These are phyloP conservation scores for Phaseolus lunatus DNA, from an alignment of 306 rosid species.

Conservation along the genomic window DNA sequence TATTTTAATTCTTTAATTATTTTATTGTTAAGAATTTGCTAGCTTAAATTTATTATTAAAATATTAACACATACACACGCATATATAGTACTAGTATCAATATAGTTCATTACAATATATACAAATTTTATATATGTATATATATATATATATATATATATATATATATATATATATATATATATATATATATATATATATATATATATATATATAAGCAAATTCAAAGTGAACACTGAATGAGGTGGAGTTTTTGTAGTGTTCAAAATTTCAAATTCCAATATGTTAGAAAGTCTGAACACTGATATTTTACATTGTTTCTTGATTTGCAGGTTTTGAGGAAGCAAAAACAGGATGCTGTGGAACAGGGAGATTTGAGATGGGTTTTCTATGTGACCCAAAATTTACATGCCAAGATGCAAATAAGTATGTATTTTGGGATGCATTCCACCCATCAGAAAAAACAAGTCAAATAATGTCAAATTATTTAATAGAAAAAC, in stretches of 20 bases:
- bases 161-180: too few species aligned
- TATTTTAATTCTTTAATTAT: too few species aligned
- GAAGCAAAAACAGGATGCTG: slow-evolving; percentile 50
- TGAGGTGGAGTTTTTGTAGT: not conserved
- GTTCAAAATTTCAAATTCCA: not conserved
- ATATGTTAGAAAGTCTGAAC: too few species aligned
- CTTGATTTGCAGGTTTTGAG: slow-evolving; percentile 52
- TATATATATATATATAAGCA: too few species aligned
- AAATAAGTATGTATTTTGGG: slow-evolving; percentile 62
- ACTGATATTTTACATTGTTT: not conserved
- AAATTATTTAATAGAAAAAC: slow-evolving; percentile 30
- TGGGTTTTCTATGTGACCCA: slow-evolving; percentile 49
- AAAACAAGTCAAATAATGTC: slow-evolving; percentile 50
- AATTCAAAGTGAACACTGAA: not conserved
- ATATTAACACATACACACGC: too few species aligned
- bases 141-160: too few species aligned
- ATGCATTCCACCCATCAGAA: slow-evolving; percentile 60
- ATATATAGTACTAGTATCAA: too few species aligned
- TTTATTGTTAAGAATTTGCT: too few species aligned
- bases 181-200: too few species aligned
- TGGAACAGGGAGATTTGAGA: slow-evolving; percentile 57
- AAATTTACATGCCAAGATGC: slow-evolving; percentile 52
- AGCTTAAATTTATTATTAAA: too few species aligned
- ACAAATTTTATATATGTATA: too few species aligned
- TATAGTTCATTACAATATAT: too few species aligned